Percentiles rank a stretch among this genome's conserved stretches.
Evolutionary conservation across 139 green algal genomes (phyloP).

Genomic region (Tetraselmis striata): DNA sequence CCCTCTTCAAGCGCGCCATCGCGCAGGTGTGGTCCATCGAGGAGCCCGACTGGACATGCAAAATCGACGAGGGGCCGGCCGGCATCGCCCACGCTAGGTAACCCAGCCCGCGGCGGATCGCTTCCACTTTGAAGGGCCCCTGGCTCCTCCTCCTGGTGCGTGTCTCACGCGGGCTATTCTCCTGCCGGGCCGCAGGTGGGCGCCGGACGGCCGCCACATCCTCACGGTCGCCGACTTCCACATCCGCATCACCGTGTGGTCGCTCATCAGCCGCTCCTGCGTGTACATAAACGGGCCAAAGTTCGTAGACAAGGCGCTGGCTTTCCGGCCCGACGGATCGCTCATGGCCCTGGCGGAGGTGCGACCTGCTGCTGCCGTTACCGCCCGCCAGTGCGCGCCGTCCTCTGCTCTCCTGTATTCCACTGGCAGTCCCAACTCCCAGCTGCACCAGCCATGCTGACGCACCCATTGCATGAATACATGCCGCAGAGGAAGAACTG

Average conservation of each 20-base stretch:
- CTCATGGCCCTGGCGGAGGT: slow-evolving; percentile 72
- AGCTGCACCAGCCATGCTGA: too few relatives aligned
- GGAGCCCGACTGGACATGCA: slow-evolving; percentile 77
- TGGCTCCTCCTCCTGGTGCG: too few relatives aligned
- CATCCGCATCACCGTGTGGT: slow-evolving; percentile 77
- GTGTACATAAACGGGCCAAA: slow-evolving; percentile 69
- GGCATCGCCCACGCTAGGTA: slow-evolving; percentile 21
- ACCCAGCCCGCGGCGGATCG: not conserved
- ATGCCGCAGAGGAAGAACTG: slow-evolving; percentile 64
- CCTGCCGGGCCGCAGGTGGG: slow-evolving; percentile 26
- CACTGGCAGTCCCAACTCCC: too few relatives aligned
- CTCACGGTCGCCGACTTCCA: slow-evolving; percentile 70
- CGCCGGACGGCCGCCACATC: slow-evolving; percentile 52
- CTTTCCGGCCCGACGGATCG: slow-evolving; percentile 61
- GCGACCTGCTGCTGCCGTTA: too few relatives aligned
- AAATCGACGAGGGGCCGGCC: slow-evolving; percentile 76
- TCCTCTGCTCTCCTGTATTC: too few relatives aligned
- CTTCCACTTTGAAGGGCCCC: too few relatives aligned
- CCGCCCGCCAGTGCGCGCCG: too few relatives aligned
- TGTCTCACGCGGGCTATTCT: too few relatives aligned
- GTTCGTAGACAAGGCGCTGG: slow-evolving; percentile 39
- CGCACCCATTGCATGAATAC: too few relatives aligned
- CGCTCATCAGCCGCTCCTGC: slow-evolving; percentile 51
- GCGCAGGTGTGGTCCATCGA: slow-evolving; percentile 57
- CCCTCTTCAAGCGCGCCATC: slow-evolving; percentile 45